phyloP scores from a whole-genome alignment of 2,329 filamentous ascomycete genomes.

The Tolypocladium amazonense region DNA sequence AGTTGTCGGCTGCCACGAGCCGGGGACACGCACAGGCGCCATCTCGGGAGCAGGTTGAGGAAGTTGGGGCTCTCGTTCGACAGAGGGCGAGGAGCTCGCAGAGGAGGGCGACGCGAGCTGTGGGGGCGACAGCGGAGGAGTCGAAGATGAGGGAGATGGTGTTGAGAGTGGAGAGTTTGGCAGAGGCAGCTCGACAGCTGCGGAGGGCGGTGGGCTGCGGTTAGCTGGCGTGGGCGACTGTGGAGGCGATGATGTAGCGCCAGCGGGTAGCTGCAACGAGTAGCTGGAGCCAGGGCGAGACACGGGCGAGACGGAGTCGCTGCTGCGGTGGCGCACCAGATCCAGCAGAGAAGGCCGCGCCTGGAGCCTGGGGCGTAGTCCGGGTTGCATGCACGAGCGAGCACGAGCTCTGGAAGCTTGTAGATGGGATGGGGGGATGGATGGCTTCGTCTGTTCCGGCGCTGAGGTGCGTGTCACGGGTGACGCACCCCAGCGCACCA shows the following conservation, averaged over 20 bases:
- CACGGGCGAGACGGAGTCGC: conserved; percentile 8
- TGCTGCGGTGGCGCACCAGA: conserved; percentile 28
- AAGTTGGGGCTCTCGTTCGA: conserved; percentile 14
- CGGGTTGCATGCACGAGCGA: conserved; percentile 35
- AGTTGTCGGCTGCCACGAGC: conserved; percentile 7
- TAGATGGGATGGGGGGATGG: not conserved
- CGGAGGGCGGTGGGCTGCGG: conserved; percentile 6
- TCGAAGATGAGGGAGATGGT: conserved; percentile 20
- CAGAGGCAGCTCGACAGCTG: conserved; percentile 25
- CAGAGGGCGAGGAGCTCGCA: conserved; percentile 12
- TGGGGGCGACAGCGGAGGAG: conserved; percentile 17
- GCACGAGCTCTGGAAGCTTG: not conserved
- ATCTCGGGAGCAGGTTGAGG: conserved; percentile 32
- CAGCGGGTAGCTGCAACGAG: conserved; percentile 10
- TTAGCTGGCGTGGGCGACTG: conserved; percentile 5
- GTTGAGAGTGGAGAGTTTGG: conserved; percentile 30
- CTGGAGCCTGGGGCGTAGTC: conserved; percentile 38
- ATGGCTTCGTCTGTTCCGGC: not conserved
- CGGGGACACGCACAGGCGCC: conserved; percentile 39
- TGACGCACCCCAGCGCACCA: not conserved
- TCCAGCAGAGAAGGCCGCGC: conserved; percentile 44
- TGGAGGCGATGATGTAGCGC: conserved; percentile 24
- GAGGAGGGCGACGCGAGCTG: conserved; percentile 20
- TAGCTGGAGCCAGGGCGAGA: conserved; percentile 1
- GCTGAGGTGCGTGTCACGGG: not conserved